A percentile compares a stretch with the other conserved stretches of the same genome.
phyloP scores from a whole-genome alignment of 768 basidiomycete species.

The Galerina marginata region DNA sequence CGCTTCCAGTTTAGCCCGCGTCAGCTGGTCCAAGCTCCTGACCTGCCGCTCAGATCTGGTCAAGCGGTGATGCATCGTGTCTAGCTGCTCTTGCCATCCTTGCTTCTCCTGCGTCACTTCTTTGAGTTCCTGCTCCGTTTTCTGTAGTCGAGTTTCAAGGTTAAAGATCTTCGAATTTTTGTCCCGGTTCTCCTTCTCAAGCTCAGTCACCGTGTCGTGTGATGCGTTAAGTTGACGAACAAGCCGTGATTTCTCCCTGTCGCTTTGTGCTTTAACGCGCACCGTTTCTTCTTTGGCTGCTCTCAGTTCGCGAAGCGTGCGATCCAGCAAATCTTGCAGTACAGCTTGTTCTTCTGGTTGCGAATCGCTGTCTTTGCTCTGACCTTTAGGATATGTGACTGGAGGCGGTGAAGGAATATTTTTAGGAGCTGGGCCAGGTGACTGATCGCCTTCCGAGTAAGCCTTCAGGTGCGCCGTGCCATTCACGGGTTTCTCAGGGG shows the following conservation, averaged over 20 bases:
- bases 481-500: background rate
- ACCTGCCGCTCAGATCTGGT: slow-evolving; percentile 13
- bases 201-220: background rate
- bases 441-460: background rate
- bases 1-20: slow-evolving; percentile 17
- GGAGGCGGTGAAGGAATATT: background rate
- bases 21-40: slow-evolving; percentile 18
- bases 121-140: slow-evolving; percentile 2
- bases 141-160: slow-evolving; percentile 1
- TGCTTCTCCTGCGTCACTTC: slow-evolving; percentile 17
- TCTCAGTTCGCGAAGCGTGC: slow-evolving; percentile 4
- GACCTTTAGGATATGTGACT: background rate
- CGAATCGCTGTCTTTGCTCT: background rate
- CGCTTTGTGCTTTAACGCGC: slow-evolving; percentile 1
- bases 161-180: background rate
- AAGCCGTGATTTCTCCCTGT: slow-evolving; percentile 3
- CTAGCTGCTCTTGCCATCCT: slow-evolving; percentile 21
- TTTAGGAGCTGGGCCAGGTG: background rate
- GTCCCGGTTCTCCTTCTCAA: background rate
- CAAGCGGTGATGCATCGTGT: slow-evolving; percentile 20
- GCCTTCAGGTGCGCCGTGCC: background rate
- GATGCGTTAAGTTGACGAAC: background rate
- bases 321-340: slow-evolving; percentile 7
- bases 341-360: slow-evolving; percentile 1
- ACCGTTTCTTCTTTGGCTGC: background rate